phyloP scores from a whole-genome alignment of 2,329 filamentous ascomycete species.

The Ilyonectria mors-panacis region DNA sequence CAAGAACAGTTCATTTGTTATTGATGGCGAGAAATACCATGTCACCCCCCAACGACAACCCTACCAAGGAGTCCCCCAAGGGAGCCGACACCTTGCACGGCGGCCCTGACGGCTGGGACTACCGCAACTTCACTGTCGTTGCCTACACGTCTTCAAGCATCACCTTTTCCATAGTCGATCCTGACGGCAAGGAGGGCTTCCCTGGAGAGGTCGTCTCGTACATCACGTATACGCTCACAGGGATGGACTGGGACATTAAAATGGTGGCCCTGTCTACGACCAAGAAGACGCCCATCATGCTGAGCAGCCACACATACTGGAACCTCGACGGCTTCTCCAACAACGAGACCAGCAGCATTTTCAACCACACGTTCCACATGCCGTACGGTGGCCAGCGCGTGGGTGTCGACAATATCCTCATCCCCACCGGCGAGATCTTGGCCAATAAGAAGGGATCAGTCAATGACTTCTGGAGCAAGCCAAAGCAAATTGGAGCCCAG shows the following conservation, averaged over 20 bases:
- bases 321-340: constrained; percentile 86
- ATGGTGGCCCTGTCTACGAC: constrained; percentile 80
- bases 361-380: constrained; percentile 81
- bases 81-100: constrained; percentile 79
- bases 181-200: constrained; percentile 82
- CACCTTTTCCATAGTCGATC: constrained; percentile 82
- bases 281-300: constrained; percentile 86
- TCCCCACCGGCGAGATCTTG: constrained; percentile 84
- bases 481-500: constrained; percentile 84
- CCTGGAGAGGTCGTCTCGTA: constrained; percentile 83
- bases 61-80: constrained; percentile 62
- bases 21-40: constrained; percentile 74
- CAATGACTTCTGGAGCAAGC: constrained; percentile 86
- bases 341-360: constrained; percentile 73
- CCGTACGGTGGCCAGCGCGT: constrained; percentile 81
- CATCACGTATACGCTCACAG: constrained; percentile 79
- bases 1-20: constrained; percentile 80
- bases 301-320: constrained; percentile 84
- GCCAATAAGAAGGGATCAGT: constrained; percentile 76
- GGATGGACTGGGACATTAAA: constrained; percentile 79
- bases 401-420: constrained; percentile 78
- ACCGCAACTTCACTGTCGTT: constrained; percentile 83
- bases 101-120: constrained; percentile 81
- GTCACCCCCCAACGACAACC: constrained; percentile 75
- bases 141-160: constrained; percentile 76